Base-by-base conservation (phyloP, 176 grass and related monocot species). In the Eleusine indica region DNA sequence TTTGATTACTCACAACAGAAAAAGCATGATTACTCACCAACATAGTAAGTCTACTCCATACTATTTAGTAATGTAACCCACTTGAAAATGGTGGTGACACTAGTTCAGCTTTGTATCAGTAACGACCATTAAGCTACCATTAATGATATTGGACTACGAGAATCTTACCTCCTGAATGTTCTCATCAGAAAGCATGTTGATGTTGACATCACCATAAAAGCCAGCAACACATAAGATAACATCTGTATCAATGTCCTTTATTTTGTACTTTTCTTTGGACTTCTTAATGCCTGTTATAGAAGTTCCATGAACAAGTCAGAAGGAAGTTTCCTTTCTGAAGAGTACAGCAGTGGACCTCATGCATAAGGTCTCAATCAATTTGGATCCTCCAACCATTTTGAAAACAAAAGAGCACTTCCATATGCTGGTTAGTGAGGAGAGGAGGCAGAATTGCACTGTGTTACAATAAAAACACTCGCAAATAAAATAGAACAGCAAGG, bases 151-250 rank as follows among this genome's bases (percentile, higher is more conserved):
- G 14, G 15, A 68, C 6, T 70, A 70, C 19, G 69, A 70, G 44
- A 91, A 87, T 32, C 70, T 72, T 90, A 98, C 96, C 89, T 93
- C 93, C 13, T 82, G 66, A 85, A 98, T 83, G 71, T 95, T 87
- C 57, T 93, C 87, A 47, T 98, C 91, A 17, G 91, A 87, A 52
- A 98, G 37, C 75, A 66, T 77, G 4, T 73, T 87, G 67, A 98
- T 87, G 21, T 82, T 80, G 48, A 95, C 73, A 74, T 93, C 96
- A 65, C 68, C 87, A 16, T 32, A 76, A 65, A 86, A 46, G 71
- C 86, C 84, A 30, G 87, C 78, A 84, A 98, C 83, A 74, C 87
- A 48, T 80, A 98, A 84, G 70, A 98, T n/a, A 81, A 91, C 48
- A 79, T 95, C 37, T 67, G 93, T 98, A 78, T 0, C 56, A 66